Evolutionary conservation across 1,284 basidiomycete genomes (phyloP).

Genomic region (Leccinum colubrinum): DNA sequence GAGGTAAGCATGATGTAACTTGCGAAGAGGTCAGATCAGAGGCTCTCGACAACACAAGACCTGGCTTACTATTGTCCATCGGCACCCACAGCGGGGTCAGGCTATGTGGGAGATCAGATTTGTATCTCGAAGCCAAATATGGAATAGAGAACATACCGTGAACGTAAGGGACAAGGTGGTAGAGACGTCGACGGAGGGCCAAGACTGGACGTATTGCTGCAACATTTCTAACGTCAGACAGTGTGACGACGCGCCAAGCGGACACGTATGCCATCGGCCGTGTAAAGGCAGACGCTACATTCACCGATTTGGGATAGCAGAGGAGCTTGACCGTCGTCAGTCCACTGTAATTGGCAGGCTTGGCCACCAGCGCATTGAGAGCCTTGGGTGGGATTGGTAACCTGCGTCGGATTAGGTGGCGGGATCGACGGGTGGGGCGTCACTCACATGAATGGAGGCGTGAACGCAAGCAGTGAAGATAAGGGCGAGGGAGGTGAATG

Average conservation of each 20-base stretch:
- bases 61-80: conserved; percentile 27
- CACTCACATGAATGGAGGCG: conserved; percentile 25
- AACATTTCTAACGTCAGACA: conserved; percentile 3
- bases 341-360: conserved; percentile 53
- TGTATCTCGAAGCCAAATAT: background rate
- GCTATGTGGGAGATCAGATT: conserved; percentile 10
- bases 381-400: conserved; percentile 43
- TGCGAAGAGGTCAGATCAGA: conserved; percentile 7
- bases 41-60: background rate
- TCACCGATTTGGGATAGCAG: conserved; percentile 48
- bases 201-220: conserved; percentile 37
- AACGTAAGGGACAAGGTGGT: conserved; percentile 35
- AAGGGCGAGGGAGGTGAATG: conserved; percentile 19
- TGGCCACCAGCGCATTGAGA: conserved; percentile 51
- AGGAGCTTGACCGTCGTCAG: conserved; percentile 58
- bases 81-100: conserved; percentile 14
- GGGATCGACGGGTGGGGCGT: fast-evolving
- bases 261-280: conserved; percentile 44
- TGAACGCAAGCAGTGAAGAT: conserved; percentile 17
- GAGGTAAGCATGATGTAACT: conserved; percentile 59
- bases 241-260: background rate
- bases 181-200: conserved; percentile 41
- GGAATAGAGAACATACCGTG: conserved; percentile 29
- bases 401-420: conserved; percentile 34
- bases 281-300: conserved; percentile 52